phyloP scores from a whole-genome alignment of 176 grass and related monocot species.

The Carex parvula region DNA sequence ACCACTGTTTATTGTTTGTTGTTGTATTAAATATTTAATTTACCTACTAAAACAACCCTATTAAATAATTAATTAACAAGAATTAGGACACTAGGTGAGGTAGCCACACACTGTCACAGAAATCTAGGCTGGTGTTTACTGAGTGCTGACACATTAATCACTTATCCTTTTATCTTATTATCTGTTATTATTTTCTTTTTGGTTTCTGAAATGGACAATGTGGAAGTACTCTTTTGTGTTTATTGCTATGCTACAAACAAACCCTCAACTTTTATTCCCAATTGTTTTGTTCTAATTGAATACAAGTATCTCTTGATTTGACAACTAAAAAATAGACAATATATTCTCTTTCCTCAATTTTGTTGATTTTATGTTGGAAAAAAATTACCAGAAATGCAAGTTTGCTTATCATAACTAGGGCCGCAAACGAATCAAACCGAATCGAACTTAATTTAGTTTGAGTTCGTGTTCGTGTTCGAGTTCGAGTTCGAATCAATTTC shows the following conservation, averaged over 20 bases:
- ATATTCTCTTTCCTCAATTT: too few species aligned
- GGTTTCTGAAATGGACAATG: background rate
- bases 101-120: slow-evolving; percentile 6
- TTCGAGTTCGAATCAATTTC: too few species aligned
- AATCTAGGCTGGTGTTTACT: background rate
- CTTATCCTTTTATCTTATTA: too few species aligned
- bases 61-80: slow-evolving; percentile 8
- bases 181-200: background rate
- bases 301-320: background rate
- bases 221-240: background rate
- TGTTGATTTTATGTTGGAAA: background rate
- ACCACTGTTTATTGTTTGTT: background rate
- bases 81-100: background rate
- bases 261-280: background rate
- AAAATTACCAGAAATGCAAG: background rate
- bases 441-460: too few species aligned
- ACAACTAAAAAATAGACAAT: too few species aligned
- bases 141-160: too few species aligned
- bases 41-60: background rate
- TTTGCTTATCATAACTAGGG: background rate
- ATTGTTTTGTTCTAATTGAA: background rate
- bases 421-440: too few species aligned
- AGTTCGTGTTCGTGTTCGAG: too few species aligned
- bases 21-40: background rate
- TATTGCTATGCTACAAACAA: background rate